phyloP scores from a whole-genome alignment of 768 basidiomycete genomes.

The Clavulina sp. region DNA sequence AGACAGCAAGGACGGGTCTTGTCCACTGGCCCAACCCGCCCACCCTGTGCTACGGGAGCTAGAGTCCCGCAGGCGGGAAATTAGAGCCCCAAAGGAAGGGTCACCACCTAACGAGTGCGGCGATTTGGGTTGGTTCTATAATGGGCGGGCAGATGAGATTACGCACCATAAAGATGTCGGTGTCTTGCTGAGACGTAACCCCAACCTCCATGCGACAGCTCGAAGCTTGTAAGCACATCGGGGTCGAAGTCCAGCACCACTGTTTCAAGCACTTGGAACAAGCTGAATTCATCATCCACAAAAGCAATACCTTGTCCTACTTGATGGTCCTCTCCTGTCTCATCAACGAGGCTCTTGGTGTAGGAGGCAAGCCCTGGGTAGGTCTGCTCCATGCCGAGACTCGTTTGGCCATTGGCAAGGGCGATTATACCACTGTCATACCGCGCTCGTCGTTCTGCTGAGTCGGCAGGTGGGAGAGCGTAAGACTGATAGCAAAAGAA shows the following conservation, averaged over 20 bases:
- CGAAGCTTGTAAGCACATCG: conserved; percentile 86
- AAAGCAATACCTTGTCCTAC: conserved; percentile 30
- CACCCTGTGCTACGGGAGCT: conserved; percentile 16
- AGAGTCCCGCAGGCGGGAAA: conserved; percentile 54
- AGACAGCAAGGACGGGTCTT: conserved; percentile 69
- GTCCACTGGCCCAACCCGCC: conserved; percentile 55
- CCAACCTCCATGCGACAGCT: conserved; percentile 77
- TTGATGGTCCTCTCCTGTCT: conserved; percentile 26
- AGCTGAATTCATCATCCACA: conserved; percentile 54
- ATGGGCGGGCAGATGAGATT: neutral
- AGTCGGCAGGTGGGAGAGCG: too few relatives aligned
- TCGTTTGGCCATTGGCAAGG: conserved; percentile 19
- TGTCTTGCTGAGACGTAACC: conserved; percentile 70
- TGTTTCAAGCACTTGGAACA: conserved; percentile 64
- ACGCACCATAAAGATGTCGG: conserved; percentile 32
- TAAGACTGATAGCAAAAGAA: conserved; percentile 53
- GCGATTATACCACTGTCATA: conserved; percentile 36
- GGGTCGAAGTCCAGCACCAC: conserved; percentile 64
- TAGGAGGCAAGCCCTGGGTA: too few relatives aligned
- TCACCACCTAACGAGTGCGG: conserved; percentile 39
- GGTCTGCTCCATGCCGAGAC: too few relatives aligned
- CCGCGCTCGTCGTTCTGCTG: conserved; percentile 17
- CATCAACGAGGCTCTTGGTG: conserved; percentile 22
- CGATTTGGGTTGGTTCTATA: neutral
- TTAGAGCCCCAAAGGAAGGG: conserved; percentile 46